Conservation (phyloP, 2,329 filamentous ascomycete genomes). For the Alternaria sp. region DNA sequence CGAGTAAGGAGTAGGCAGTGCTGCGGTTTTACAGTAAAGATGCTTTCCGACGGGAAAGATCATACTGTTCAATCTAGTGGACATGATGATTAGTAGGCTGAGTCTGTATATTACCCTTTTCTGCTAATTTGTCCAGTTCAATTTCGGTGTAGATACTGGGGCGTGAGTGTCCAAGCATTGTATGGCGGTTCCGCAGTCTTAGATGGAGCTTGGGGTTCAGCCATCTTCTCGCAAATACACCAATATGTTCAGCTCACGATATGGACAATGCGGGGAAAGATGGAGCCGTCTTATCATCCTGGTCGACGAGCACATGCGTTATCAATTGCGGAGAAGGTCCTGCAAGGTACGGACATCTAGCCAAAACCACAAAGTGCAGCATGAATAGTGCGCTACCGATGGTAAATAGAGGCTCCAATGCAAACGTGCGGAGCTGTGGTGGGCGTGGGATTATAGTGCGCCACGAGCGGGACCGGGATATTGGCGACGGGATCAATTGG, state of each 20-base stretch:
- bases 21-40: background rate
- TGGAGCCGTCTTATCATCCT: background rate
- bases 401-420: background rate
- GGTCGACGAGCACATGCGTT: background rate
- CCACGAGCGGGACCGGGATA: background rate
- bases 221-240: background rate
- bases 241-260: background rate
- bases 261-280: slow-evolving; percentile 7
- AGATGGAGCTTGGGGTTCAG: background rate
- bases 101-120: background rate
- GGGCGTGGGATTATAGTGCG: background rate
- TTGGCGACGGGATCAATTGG: slow-evolving; percentile 12
- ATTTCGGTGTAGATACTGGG: background rate
- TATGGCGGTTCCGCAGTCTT: background rate
- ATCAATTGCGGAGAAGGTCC: slow-evolving; percentile 9
- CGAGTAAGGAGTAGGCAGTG: background rate
- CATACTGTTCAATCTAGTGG: background rate
- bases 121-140: background rate
- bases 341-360: slow-evolving; percentile 5
- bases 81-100: background rate
- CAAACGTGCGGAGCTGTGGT: background rate
- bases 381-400: background rate
- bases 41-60: background rate
- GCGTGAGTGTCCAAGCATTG: background rate
- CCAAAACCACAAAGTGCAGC: background rate